Conservation (phyloP, 106 monocot genomes). For the Vanilla planifolia region DNA sequence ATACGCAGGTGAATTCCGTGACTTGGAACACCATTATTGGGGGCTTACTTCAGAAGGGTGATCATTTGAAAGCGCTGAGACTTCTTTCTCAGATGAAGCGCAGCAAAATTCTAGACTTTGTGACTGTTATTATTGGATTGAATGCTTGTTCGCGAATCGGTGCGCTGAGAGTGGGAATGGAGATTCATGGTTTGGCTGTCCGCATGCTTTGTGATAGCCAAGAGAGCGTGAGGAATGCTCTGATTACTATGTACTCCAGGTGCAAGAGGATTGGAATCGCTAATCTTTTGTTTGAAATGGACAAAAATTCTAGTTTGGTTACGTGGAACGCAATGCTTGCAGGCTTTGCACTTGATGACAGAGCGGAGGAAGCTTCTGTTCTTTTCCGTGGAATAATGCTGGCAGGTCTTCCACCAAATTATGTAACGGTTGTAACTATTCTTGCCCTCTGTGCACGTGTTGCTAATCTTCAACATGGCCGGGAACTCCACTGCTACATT, state of each 20-base stretch:
- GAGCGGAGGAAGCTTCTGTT: constrained; percentile 39
- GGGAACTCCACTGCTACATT: constrained; percentile 53
- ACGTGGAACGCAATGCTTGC: constrained; percentile 82
- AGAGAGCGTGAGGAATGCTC: constrained; percentile 56
- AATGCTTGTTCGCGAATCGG: constrained; percentile 48
- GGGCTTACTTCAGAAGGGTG: constrained; percentile 25
- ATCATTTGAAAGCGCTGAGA: constrained; percentile 22
- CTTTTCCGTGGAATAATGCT: constrained; percentile 42
- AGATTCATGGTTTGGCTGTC: constrained; percentile 50
- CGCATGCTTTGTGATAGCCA: constrained; percentile 19
- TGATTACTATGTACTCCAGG: constrained; percentile 82
- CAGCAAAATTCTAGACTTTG: constrained; percentile 31
- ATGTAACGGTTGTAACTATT: constrained; percentile 50
- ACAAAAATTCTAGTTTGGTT: constrained; percentile 24
- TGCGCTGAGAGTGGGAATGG: constrained; percentile 32
- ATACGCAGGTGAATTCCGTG: constrained; percentile 17
- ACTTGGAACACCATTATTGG: constrained; percentile 43
- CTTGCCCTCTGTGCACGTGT: constrained; percentile 52
- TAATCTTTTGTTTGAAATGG: constrained; percentile 34
- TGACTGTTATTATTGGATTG: constrained; percentile 55
- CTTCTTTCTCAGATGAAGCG: constrained; percentile 31
- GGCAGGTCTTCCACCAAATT: constrained; percentile 40
- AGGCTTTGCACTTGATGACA: constrained; percentile 42
- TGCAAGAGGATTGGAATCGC: constrained; percentile 27
- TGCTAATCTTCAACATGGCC: constrained; percentile 47